phyloP scores from a whole-genome alignment of 768 basidiomycete genomes.

The Mycena rosella region DNA sequence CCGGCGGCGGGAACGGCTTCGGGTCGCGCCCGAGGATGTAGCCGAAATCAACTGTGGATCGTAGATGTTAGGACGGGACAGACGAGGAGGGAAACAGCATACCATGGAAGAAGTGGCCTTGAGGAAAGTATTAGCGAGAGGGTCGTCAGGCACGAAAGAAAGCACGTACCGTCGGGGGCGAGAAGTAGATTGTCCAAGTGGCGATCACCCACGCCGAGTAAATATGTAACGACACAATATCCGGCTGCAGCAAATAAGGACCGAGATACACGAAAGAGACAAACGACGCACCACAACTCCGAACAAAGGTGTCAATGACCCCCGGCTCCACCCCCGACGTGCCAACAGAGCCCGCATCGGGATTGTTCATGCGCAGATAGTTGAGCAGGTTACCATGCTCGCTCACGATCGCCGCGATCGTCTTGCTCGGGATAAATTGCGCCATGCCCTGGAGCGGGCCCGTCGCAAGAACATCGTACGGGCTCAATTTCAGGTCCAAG shows the following conservation, averaged over 20 bases:
- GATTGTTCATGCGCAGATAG: constrained; percentile 87
- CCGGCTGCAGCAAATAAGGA: constrained; percentile 74
- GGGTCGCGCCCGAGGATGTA: constrained; percentile 98
- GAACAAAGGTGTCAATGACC: constrained; percentile 95
- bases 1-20: constrained; percentile 96
- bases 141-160: constrained; percentile 6
- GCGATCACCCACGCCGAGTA: constrained; percentile 96
- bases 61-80: neutral
- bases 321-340: constrained; percentile 95
- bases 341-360: constrained; percentile 95
- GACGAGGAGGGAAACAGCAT: constrained; percentile 31
- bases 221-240: constrained; percentile 96
- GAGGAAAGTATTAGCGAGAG: neutral
- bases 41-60: constrained; percentile 89
- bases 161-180: constrained; percentile 82
- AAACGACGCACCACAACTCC: constrained; percentile 90
- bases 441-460: constrained; percentile 94
- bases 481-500: constrained; percentile 90
- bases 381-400: constrained; percentile 91
- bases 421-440: constrained; percentile 96
- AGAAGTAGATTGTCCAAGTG: constrained; percentile 96
- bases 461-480: constrained; percentile 94
- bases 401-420: constrained; percentile 93
- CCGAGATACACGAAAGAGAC: constrained; percentile 17
- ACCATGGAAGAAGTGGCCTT: constrained; percentile 98